These are phyloP conservation scores for Euphrasia confusa DNA, from an alignment of 257 asterid genomes.

Conservation along the genomic window DNA sequence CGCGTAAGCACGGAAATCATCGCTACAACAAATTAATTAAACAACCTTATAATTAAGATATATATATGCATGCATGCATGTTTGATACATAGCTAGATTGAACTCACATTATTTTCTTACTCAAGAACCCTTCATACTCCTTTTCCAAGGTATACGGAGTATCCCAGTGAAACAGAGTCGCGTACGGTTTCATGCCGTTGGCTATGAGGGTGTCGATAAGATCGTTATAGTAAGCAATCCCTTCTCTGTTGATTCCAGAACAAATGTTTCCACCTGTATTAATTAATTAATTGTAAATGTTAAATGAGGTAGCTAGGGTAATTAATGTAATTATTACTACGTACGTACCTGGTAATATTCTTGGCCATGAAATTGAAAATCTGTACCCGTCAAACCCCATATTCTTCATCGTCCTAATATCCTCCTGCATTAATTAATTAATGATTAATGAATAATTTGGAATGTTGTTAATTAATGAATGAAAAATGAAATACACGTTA, in stretches of 20 bases:
- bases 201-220: not conserved
- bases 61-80: too few relatives aligned
- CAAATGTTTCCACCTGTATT: slow-evolving; percentile 21
- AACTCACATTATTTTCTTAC: not conserved
- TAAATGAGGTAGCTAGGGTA: not conserved
- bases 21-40: too few relatives aligned
- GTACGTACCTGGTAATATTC: slow-evolving; percentile 5
- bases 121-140: slow-evolving; percentile 1
- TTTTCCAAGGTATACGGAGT: not conserved
- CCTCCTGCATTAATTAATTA: not conserved
- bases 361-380: slow-evolving; percentile 10
- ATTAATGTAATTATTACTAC: too few relatives aligned
- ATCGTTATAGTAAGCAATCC: slow-evolving; percentile 7
- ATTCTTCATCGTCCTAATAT: slow-evolving; percentile 8
- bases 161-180: slow-evolving; percentile 11
- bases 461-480: too few relatives aligned
- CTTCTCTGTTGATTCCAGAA: slow-evolving; percentile 1
- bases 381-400: slow-evolving; percentile 11
- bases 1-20: not conserved
- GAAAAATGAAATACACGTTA: not conserved
- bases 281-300: not conserved
- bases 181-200: slow-evolving; percentile 4
- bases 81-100: too few relatives aligned
- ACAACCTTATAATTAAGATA: too few relatives aligned
- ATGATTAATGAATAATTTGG: too few relatives aligned